Evolutionary conservation across 169 alveolate species (phyloP).

Genomic region (Plasmodium ovale): DNA sequence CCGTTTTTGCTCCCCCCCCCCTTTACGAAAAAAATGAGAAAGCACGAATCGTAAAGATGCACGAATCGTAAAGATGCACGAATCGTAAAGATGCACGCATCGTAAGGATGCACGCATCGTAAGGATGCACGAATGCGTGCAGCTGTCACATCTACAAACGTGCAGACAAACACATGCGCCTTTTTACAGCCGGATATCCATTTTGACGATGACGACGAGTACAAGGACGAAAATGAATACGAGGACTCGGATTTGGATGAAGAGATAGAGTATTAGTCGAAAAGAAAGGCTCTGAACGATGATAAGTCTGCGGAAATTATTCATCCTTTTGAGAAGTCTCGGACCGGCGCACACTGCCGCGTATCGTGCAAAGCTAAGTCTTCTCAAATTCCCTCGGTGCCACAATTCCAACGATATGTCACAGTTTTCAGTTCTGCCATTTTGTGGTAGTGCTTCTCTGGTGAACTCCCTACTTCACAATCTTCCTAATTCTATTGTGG

Average conservation of each 20-base stretch:
- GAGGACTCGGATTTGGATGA: conserved; percentile 85
- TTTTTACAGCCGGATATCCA: conserved; percentile 84
- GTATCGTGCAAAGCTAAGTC: too few species aligned
- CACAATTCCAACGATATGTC: too few species aligned
- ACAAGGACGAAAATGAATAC: conserved; percentile 80
- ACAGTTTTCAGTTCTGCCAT: background rate
- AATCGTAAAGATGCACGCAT: background rate
- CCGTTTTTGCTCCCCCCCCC: too few species aligned
- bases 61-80: background rate
- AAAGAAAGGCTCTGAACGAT: too few species aligned
- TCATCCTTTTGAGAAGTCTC: too few species aligned
- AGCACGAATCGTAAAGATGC: background rate
- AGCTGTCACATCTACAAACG: background rate
- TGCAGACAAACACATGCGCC: background rate
- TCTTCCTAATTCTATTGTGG: conserved; percentile 57
- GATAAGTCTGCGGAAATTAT: too few species aligned
- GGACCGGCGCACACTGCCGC: too few species aligned
- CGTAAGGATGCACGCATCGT: background rate
- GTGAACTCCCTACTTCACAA: conserved; percentile 5
- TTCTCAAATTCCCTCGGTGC: too few species aligned
- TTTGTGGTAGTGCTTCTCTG: conserved; percentile 17
- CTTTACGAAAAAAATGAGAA: background rate
- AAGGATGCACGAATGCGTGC: background rate
- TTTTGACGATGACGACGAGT: conserved; percentile 82
- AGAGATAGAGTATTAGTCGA: conserved; percentile 81